A percentile compares a stretch with the other conserved stretches of the same genome.
Conservation (phyloP, 2,329 filamentous ascomycete species). For the Fusarium acutatum region DNA sequence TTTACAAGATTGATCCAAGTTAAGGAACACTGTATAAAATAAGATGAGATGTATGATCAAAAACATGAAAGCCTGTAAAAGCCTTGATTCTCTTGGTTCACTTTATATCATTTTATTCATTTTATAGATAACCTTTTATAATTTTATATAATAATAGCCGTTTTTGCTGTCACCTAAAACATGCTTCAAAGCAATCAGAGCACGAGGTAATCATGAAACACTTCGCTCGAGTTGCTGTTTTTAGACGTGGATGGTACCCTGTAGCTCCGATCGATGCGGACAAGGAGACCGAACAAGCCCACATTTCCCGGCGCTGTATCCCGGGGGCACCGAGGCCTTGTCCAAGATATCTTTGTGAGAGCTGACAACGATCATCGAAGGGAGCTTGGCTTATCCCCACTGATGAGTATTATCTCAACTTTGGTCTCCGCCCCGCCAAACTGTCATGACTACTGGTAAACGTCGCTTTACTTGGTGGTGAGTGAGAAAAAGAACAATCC, state of each 20-base stretch:
- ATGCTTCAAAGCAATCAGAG: background rate
- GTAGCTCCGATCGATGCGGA: background rate
- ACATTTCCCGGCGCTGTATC: background rate
- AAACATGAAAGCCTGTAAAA: background rate
- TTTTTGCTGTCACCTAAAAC: background rate
- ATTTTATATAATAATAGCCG: background rate
- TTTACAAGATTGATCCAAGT: background rate
- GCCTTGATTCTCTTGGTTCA: background rate
- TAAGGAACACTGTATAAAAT: background rate
- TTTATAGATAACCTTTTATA: background rate
- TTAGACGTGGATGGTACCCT: constrained; percentile 12
- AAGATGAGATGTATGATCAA: background rate
- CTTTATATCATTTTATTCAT: background rate
- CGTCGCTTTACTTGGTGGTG: background rate
- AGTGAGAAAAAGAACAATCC: background rate
- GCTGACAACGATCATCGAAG: background rate
- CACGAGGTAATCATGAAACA: background rate
- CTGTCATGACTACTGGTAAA: background rate
- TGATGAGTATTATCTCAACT: background rate
- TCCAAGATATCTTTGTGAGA: background rate
- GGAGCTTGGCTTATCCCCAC: too few relatives aligned
- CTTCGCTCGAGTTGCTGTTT: constrained; percentile 15
- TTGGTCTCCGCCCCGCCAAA: background rate
- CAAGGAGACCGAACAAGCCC: background rate
- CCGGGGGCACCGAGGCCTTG: constrained; percentile 1